Percentiles rank a stretch among this genome's conserved stretches.
phyloP scores from a whole-genome alignment of 2,329 filamentous ascomycete species.

The Plectosphaerella plurivora region DNA sequence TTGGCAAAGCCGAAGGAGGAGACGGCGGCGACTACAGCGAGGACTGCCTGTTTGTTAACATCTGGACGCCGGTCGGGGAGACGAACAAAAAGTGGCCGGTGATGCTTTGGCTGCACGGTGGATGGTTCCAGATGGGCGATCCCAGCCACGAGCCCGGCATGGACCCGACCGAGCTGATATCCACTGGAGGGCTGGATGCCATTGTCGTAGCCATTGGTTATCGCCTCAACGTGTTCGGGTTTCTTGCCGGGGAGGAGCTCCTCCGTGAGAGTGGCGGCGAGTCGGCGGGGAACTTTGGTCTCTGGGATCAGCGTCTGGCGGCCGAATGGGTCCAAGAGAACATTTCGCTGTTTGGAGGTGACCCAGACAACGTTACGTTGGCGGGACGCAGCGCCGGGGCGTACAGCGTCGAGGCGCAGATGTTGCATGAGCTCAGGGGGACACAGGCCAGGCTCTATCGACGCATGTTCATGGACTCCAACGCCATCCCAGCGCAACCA shows the following conservation, averaged over 20 bases:
- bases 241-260: constrained; percentile 36
- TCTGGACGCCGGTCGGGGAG: constrained; percentile 35
- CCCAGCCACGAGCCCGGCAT: constrained; percentile 34
- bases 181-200: constrained; percentile 27
- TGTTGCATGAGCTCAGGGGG: constrained; percentile 28
- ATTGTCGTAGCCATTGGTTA: constrained; percentile 43
- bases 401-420: constrained; percentile 35
- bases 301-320: constrained; percentile 48
- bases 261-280: constrained; percentile 13
- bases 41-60: constrained; percentile 44
- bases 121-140: constrained; percentile 43
- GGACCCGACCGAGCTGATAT: constrained; percentile 37
- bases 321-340: constrained; percentile 48
- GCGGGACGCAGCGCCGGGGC: constrained; percentile 33
- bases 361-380: constrained; percentile 19
- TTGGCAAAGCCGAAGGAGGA: constrained; percentile 17
- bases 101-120: constrained; percentile 38
- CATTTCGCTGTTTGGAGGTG: constrained; percentile 26
- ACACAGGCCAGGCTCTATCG: constrained; percentile 20
- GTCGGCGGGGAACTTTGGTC: constrained; percentile 35
- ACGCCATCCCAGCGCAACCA: constrained; percentile 39
- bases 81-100: constrained; percentile 26
- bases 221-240: constrained; percentile 41
- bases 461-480: constrained; percentile 37
- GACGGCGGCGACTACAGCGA: constrained; percentile 27